Percentiles rank a stretch among this genome's conserved stretches.
These are phyloP conservation scores for Beauveria pseudobassiana DNA, from an alignment of 2,329 filamentous ascomycete genomes.

Conservation along the genomic window DNA sequence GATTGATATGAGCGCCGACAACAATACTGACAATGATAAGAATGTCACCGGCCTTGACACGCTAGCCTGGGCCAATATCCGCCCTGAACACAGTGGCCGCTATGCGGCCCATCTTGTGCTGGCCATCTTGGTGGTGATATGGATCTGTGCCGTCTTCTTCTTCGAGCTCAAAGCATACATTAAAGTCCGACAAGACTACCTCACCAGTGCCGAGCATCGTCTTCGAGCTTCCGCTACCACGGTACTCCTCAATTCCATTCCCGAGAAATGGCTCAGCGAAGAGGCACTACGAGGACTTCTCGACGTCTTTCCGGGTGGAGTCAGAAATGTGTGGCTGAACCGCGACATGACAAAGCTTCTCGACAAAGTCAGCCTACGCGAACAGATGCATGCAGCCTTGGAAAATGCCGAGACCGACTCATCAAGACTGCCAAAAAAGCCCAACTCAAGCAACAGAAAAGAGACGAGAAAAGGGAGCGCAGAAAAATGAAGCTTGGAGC, in stretches of 20 bases:
- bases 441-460: constrained; percentile 60
- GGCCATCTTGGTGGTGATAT: constrained; percentile 68
- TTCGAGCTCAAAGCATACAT: constrained; percentile 81
- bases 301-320: constrained; percentile 91
- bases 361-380: constrained; percentile 73
- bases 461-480: constrained; percentile 58
- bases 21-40: constrained; percentile 24
- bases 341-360: constrained; percentile 76
- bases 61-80: constrained; percentile 84
- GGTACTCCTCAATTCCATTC: constrained; percentile 85
- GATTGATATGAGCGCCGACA: constrained; percentile 30
- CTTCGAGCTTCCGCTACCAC: constrained; percentile 91
- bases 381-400: constrained; percentile 61
- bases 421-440: constrained; percentile 73
- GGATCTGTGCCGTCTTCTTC: constrained; percentile 84
- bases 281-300: constrained; percentile 78
- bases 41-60: constrained; percentile 62
- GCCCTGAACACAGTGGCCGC: constrained; percentile 52
- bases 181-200: constrained; percentile 85
- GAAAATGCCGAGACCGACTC: constrained; percentile 80
- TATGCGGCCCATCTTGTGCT: constrained; percentile 82
- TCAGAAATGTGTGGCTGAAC: constrained; percentile 95
- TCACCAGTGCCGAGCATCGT: constrained; percentile 91
- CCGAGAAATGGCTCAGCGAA: constrained; percentile 79
- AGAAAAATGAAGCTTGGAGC: constrained; percentile 41